Base-by-base conservation (phyloP, 306 rosid species). In the Rubus parviflorus region DNA sequence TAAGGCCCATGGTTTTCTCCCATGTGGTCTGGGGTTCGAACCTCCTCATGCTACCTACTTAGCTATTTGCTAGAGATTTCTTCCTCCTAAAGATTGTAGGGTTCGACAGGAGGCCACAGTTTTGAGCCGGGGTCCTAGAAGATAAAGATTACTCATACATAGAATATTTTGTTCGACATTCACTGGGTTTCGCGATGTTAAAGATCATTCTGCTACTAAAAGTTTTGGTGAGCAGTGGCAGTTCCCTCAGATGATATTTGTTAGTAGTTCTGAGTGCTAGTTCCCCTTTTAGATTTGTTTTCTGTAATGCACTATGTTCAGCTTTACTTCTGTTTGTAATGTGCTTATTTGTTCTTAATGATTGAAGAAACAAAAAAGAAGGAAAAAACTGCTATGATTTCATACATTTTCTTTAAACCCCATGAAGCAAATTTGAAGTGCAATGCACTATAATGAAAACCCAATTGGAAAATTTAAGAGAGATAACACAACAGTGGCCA, bases 391-490 rank as follows among this genome's bases (percentile, higher is more conserved):
- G 3, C 16, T 48, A 11, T 1, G 48, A 40, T 65, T 40, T 19
- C 70, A 62, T 40, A 17, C 46, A 61, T 20, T 15, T 58, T 9
- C 43, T 25, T 22, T 15, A 22, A 72, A 23, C 56, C 66, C 45
- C 57, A 23, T 40, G 54, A 49, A 65, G 53, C 73, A 40, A 65
- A 48, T 8, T 22, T 22, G 65, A 40, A 65, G 53, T 7, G 22
- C 15, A 75, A 37, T 10, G 79, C 68, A 68, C 5, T 48, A 3
- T 16, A 11, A 54, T 25, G 57, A 45, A 51, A 57, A 25, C 49
- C 60, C 68, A 77, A 43, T 16, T 67, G 45, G 35, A n/a, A 37
- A 62, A 75, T 62, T 12, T 45, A 46, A 35, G 35, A 37, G 46
- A 53, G 6, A 35, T 22, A 68, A n/a, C 22, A 61, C 57, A 75